Percentiles rank a stretch among this genome's conserved stretches.
phyloP scores from a whole-genome alignment of 176 grass and related monocot species.

The Lolium multiflorum region DNA sequence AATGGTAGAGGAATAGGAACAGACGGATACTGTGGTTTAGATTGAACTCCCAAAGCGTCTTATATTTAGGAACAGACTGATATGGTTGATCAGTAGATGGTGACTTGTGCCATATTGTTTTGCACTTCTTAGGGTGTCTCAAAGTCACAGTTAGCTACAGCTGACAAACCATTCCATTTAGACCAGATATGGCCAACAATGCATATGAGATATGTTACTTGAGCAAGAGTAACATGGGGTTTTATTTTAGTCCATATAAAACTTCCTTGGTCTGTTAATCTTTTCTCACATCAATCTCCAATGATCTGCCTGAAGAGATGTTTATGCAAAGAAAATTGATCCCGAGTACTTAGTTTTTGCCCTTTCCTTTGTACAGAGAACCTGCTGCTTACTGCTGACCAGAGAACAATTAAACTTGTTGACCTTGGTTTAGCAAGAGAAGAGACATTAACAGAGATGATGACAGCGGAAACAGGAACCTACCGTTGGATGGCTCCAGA shows the following conservation, averaged over 20 bases:
- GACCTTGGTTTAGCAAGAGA: slow-evolving; percentile 99
- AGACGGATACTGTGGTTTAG: too few species aligned
- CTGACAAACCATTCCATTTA: background rate
- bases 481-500: slow-evolving; percentile 99
- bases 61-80: too few species aligned
- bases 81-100: background rate
- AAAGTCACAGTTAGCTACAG: slow-evolving; percentile 25
- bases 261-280: slow-evolving; percentile 21
- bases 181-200: slow-evolving; percentile 19
- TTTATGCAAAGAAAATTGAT: slow-evolving; percentile 43
- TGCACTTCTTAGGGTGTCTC: slow-evolving; percentile 16
- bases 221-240: slow-evolving; percentile 20
- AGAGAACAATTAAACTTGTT: slow-evolving; percentile 94
- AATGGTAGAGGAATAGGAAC: background rate
- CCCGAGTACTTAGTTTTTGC: slow-evolving; percentile 31
- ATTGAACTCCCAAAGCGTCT: too few species aligned
- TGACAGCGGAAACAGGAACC: slow-evolving; percentile 98
- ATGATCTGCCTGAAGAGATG: background rate
- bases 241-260: slow-evolving; percentile 19
- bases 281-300: slow-evolving; percentile 14
- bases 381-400: slow-evolving; percentile 81
- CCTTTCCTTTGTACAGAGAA: slow-evolving; percentile 61
- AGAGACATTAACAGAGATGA: slow-evolving; percentile 99
- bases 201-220: slow-evolving; percentile 14
- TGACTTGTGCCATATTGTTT: slow-evolving; percentile 8